phyloP scores from a whole-genome alignment of 805 yeast genomes.

The Lachancea quebecensis region DNA sequence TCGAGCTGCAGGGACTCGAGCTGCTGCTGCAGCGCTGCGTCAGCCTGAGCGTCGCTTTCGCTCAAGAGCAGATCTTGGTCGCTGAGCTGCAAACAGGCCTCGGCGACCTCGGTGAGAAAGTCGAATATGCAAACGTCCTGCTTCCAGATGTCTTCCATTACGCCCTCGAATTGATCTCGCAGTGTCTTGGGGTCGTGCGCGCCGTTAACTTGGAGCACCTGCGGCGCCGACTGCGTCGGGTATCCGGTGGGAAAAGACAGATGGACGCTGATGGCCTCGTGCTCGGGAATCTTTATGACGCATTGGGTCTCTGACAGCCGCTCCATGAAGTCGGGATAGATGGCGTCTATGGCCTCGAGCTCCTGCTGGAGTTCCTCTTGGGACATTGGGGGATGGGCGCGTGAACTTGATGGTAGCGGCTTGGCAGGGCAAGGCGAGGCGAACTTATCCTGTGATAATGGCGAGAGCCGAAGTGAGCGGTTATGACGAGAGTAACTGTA shows the following conservation, averaged over 20 bases:
- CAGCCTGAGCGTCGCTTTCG: background rate
- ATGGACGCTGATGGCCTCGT: constrained; percentile 53
- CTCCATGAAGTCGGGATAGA: constrained; percentile 61
- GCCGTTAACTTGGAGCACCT: constrained; percentile 38
- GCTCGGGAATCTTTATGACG: constrained; percentile 53
- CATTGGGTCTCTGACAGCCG: constrained; percentile 32
- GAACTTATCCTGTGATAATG: background rate
- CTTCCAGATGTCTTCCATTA: constrained; percentile 45
- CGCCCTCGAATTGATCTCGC: constrained; percentile 41
- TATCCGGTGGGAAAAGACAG: constrained; percentile 66
- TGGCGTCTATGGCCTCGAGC: constrained; percentile 76
- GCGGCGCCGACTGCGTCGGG: constrained; percentile 58
- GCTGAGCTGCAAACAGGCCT: background rate
- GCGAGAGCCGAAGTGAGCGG: background rate
- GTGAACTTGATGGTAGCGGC: too few relatives aligned
- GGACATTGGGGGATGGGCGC: background rate
- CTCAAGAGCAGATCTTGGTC: constrained; percentile 11
- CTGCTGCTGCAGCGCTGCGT: background rate
- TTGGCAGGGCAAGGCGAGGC: too few relatives aligned
- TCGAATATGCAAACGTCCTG: constrained; percentile 72
- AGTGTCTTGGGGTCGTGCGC: constrained; percentile 42
- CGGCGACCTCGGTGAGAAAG: constrained; percentile 40
- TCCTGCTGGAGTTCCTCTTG: constrained; percentile 35
- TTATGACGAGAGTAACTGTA: too few relatives aligned
- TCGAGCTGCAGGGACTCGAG: background rate